These are phyloP conservation scores for Peronospora farinosa DNA, from an alignment of 352 stramenopile genomes.

Conservation along the genomic window DNA sequence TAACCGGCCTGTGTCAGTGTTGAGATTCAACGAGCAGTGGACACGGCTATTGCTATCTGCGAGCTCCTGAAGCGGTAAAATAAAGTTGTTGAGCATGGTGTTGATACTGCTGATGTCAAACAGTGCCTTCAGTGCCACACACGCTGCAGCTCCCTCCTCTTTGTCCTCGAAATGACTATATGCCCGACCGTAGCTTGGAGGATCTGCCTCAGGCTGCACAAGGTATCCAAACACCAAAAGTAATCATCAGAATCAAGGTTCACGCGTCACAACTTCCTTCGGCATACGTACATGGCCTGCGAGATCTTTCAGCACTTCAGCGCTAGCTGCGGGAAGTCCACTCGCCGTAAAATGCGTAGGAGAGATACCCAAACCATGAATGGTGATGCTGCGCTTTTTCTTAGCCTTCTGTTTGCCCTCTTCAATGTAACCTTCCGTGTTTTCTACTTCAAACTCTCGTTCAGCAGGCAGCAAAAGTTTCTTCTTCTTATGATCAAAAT, in stretches of 20 bases:
- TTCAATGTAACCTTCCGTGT: constrained; percentile 67
- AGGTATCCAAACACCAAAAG: constrained; percentile 9
- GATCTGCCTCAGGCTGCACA: constrained; percentile 64
- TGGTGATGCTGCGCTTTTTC: constrained; percentile 79
- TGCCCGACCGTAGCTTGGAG: constrained; percentile 68
- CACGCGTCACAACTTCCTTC: neutral
- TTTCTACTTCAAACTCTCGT: constrained; percentile 76
- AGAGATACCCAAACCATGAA: constrained; percentile 87
- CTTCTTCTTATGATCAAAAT: constrained; percentile 66
- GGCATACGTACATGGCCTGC: constrained; percentile 69
- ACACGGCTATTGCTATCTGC: constrained; percentile 92
- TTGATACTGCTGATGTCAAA: constrained; percentile 97
- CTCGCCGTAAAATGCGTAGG: constrained; percentile 90
- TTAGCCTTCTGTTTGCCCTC: constrained; percentile 59
- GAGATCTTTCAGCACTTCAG: constrained; percentile 91
- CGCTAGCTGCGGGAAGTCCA: constrained; percentile 89
- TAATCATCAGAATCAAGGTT: constrained; percentile 5
- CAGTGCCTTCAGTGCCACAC: constrained; percentile 90
- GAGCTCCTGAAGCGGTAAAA: constrained; percentile 89
- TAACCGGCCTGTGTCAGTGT: constrained; percentile 98
- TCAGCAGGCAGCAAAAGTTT: constrained; percentile 63
- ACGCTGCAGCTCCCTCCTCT: constrained; percentile 90
- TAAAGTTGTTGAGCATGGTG: constrained; percentile 98
- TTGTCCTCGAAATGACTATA: constrained; percentile 93
- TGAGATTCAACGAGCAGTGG: constrained; percentile 98